Base-by-base conservation (phyloP, 805 yeast genomes). In the Kluyveromyces starmeri region DNA sequence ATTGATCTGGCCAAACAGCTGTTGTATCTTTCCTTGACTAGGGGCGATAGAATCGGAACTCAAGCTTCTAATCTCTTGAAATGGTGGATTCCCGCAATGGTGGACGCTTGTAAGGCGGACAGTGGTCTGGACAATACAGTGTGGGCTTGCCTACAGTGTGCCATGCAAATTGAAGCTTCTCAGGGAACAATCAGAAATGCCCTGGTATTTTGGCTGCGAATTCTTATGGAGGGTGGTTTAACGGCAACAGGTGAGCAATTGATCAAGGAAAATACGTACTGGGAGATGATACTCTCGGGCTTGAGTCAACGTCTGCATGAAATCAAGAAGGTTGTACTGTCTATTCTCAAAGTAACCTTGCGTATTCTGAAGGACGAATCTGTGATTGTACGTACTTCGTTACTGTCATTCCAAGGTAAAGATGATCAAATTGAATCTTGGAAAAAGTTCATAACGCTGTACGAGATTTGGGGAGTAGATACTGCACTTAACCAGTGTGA, bases 401-500 rank as follows among this genome's bases (percentile, higher is more conserved):
- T 86, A 28, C 59, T 83, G 18, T 88, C 85, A 1, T 68, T 88
- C 24, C 96, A 88, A 51, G 75, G 95, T 0, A 81, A 95, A 0
- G 59, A 83, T 45, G 85, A 86, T 46, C 96, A 88, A 55, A 75
- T 89, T 0, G 77, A 78, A 45, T 69, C 75, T 15, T 86, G 96
- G 96, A 67, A 72, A 27, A 68, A 83, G 39, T 86, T 67, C 47
- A 65, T 75, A 18, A 83, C 95, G 0, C 58, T 86, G 10, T 80
- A 73, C 47, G 95, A 86, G 49, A 81, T 86, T 30, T 59, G 83
- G 18, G 92, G 85, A 1, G 68, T 86, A 25, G 96, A 86, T 52
- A 75, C 95, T 0, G 82, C 95, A 0, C 59, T 83, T 46, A 86
- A 88, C 46, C 96, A 88, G 55, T 75, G 88, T 1, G 77, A 78